phyloP scores from a whole-genome alignment of 352 stramenopile species.

The Phytophthora vignae region DNA sequence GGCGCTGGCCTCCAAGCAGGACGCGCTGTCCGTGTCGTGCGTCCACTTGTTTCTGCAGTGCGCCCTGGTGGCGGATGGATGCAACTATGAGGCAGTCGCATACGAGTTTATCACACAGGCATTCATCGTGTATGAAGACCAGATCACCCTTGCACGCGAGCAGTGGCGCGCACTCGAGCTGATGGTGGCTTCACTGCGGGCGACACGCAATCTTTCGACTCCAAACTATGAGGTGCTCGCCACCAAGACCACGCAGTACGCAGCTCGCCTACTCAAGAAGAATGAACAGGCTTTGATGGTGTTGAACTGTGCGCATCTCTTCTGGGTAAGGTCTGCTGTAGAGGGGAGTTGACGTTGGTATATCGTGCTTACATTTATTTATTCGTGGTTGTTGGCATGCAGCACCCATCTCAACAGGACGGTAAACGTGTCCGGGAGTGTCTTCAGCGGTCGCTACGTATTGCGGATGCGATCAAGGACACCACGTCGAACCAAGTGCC shows the following conservation, averaged over 20 bases:
- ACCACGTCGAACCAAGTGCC: constrained; percentile 86
- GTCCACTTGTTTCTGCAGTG: constrained; percentile 96
- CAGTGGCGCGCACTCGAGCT: constrained; percentile 91
- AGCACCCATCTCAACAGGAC: constrained; percentile 89
- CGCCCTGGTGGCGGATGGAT: constrained; percentile 89
- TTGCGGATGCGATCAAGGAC: constrained; percentile 90
- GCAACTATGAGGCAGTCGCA: constrained; percentile 90
- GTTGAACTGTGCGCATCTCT: constrained; percentile 95
- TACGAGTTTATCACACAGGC: constrained; percentile 97
- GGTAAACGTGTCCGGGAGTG: constrained; percentile 96
- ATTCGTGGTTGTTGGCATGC: background rate
- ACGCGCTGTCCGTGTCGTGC: constrained; percentile 73
- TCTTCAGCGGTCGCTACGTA: constrained; percentile 96
- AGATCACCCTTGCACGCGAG: constrained; percentile 92
- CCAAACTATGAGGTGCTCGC: constrained; percentile 95
- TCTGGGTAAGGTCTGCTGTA: constrained; percentile 85
- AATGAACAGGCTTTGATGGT: constrained; percentile 96
- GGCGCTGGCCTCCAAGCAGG: constrained; percentile 85
- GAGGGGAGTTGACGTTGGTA: background rate
- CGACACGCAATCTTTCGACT: constrained; percentile 79
- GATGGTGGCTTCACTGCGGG: constrained; percentile 91
- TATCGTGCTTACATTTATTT: constrained; percentile 9
- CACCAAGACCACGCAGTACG: constrained; percentile 97
- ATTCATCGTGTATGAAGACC: constrained; percentile 98
- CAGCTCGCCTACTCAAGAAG: constrained; percentile 97